Base-by-base conservation (phyloP, 768 basidiomycete genomes). In the Rubroboletus pulcherrimus region DNA sequence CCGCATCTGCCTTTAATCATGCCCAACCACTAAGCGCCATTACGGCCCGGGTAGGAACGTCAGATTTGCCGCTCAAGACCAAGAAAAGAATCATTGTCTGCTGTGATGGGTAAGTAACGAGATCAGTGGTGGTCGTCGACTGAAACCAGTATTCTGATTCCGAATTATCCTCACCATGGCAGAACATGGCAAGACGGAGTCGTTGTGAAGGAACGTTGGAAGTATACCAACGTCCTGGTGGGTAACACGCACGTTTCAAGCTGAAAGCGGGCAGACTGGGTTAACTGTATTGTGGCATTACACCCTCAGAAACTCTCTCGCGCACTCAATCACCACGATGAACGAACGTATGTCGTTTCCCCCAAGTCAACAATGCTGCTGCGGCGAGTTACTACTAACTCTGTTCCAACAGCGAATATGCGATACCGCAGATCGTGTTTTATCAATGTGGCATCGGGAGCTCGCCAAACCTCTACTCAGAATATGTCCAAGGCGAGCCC, bases 181-280 rank as follows among this genome's bases (percentile, higher is more conserved):
- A 89, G 87, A 41, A 89, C 87, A 19, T 88, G 87, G 86, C 81
- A 88, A 72, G 85, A 89, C 63, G 87, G 83, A 2, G 63, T 83
- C 37, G 64, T 74, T 3, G 70, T 72, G 14, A 65, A 66, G 44
- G 72, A 79, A 19, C 70, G 78, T 29, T 77, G 78, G 57, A 74
- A 65, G 45, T 83, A 80, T 53, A 84, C 84, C 34, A 85, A 85
- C 62, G 72, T 85, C 35, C 67, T 85, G 49, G 83, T 83, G 42
- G 55, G 78, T 57, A 11, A 9, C 34, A 41, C 29, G 19, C 30
- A 29, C 14, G 31, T 17, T 24, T 15, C 33, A 34, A 12, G n/a
- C 33, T 35, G 33, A 50, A 37, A 17, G 38, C 9, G 14, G 14
- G 7, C 21, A 51, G 6, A 44, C n/a, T 19, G 44, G 24, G 15